Conservation (phyloP, 768 basidiomycete genomes). For the Guyanaporus albipodus region DNA sequence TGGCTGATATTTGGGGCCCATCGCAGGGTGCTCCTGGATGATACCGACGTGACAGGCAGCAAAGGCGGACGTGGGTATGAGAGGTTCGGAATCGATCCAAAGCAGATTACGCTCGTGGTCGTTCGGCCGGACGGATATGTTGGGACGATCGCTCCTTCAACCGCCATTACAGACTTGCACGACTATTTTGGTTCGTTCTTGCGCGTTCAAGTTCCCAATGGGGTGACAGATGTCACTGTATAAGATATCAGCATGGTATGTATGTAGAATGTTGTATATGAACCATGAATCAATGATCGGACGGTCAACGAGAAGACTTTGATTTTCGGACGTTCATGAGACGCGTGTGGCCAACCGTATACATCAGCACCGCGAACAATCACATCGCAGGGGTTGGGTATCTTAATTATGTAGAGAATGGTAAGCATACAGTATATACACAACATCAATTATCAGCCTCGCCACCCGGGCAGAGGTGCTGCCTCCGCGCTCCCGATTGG, state of each 20-base stretch:
- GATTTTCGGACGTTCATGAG: too few species aligned
- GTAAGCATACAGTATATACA: constrained; percentile 13
- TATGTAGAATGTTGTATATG: too few species aligned
- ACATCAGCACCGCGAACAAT: too few species aligned
- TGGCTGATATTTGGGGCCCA: not conserved
- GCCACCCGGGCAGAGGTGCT: constrained; percentile 47
- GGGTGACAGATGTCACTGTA: too few species aligned
- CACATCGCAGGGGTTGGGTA: constrained; percentile 7
- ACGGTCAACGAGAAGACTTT: too few species aligned
- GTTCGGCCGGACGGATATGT: constrained; percentile 42
- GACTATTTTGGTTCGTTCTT: constrained; percentile 50
- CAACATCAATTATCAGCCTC: constrained; percentile 32
- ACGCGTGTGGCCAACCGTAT: too few species aligned
- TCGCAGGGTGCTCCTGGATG: constrained; percentile 35
- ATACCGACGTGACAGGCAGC: constrained; percentile 29
- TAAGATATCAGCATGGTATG: too few species aligned
- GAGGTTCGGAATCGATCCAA: constrained; percentile 31
- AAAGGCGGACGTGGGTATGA: constrained; percentile 34
- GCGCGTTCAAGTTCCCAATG: too few species aligned
- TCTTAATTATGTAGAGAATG: constrained; percentile 18
- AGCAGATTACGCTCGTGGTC: constrained; percentile 32
- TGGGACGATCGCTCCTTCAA: constrained; percentile 32
- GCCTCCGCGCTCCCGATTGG: constrained; percentile 66
- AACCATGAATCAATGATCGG: too few species aligned
- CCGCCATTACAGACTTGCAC: constrained; percentile 33